A percentile compares a stretch with the other conserved stretches of the same genome.
Conservation (phyloP, 2,329 filamentous ascomycete genomes). For the Cytospora schulzeri region DNA sequence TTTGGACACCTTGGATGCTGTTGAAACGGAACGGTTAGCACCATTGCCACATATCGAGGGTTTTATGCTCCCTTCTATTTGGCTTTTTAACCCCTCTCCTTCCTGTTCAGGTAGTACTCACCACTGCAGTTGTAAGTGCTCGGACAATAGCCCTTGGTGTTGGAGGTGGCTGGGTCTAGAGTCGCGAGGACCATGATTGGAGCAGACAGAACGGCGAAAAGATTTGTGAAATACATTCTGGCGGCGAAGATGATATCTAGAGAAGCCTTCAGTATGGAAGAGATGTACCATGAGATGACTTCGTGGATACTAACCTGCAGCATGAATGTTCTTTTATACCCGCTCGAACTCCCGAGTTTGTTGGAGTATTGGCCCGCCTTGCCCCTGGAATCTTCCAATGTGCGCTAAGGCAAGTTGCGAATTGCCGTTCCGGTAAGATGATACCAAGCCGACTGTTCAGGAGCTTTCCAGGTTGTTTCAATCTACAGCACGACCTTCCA, state of each 20-base stretch:
- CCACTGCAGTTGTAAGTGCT: constrained; percentile 33
- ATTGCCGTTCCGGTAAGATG: constrained; percentile 17
- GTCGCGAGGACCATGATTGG: constrained; percentile 31
- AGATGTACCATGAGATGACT: not conserved
- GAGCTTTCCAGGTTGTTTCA: constrained; percentile 10
- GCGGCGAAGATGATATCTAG: not conserved
- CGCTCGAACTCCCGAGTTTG: not conserved
- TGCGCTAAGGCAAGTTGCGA: not conserved
- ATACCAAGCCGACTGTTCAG: constrained; percentile 3
- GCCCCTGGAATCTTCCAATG: not conserved
- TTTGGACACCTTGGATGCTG: constrained; percentile 37
- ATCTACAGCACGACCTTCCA: constrained; percentile 5
- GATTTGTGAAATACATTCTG: constrained; percentile 22
- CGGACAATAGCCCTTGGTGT: constrained; percentile 41
- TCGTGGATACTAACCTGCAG: not conserved
- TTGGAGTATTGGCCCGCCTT: not conserved
- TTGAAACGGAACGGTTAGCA: not conserved
- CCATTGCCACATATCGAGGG: not conserved
- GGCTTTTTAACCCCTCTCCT: too few relatives aligned
- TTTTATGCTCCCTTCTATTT: not conserved
- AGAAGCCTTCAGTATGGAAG: not conserved
- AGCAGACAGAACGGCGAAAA: constrained; percentile 19
- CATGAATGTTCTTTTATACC: not conserved
- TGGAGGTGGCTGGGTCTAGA: constrained; percentile 38
- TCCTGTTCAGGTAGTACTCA: not conserved